Evolutionary conservation across 2,329 filamentous ascomycete genomes (phyloP).

Genomic region (Elsinoe arachidis): DNA sequence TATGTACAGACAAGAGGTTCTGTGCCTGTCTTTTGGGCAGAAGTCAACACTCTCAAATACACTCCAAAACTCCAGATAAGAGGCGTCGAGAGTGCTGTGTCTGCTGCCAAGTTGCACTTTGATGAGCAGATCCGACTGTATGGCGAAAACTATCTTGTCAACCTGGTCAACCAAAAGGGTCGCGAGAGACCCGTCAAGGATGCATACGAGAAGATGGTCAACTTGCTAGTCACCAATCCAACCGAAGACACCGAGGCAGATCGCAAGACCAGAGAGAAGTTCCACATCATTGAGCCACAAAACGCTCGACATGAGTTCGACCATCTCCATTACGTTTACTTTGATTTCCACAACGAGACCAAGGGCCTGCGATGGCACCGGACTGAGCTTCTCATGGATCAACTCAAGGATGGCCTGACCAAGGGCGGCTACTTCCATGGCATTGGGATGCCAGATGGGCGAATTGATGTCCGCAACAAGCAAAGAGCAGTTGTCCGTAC

Average conservation of each 20-base stretch:
- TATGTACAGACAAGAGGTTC: conserved; percentile 96
- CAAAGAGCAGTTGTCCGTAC: conserved; percentile 91
- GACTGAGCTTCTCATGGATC: conserved; percentile 76
- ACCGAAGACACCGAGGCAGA: conserved; percentile 59
- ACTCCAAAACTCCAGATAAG: conserved; percentile 84
- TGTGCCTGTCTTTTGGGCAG: conserved; percentile 91
- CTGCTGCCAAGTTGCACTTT: conserved; percentile 79
- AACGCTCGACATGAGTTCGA: conserved; percentile 60
- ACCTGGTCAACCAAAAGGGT: conserved; percentile 93
- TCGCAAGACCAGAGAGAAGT: conserved; percentile 61
- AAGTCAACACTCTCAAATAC: conserved; percentile 88
- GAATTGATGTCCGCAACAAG: conserved; percentile 67
- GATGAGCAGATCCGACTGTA: conserved; percentile 88
- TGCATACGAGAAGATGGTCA: conserved; percentile 85
- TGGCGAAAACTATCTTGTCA: conserved; percentile 94
- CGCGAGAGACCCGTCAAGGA: conserved; percentile 83
- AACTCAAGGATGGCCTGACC: conserved; percentile 64
- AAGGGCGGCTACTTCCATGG: conserved; percentile 88
- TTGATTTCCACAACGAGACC: conserved; percentile 97
- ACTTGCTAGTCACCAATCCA: conserved; percentile 61
- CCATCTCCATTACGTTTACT: conserved; percentile 90
- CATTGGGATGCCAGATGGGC: conserved; percentile 71
- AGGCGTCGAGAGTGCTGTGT: conserved; percentile 67
- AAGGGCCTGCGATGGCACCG: conserved; percentile 92
- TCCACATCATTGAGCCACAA: conserved; percentile 63